Percentiles rank a stretch among this genome's conserved stretches.
These are phyloP conservation scores for Populus nigra DNA, from an alignment of 345 rosid species.

Conservation along the genomic window DNA sequence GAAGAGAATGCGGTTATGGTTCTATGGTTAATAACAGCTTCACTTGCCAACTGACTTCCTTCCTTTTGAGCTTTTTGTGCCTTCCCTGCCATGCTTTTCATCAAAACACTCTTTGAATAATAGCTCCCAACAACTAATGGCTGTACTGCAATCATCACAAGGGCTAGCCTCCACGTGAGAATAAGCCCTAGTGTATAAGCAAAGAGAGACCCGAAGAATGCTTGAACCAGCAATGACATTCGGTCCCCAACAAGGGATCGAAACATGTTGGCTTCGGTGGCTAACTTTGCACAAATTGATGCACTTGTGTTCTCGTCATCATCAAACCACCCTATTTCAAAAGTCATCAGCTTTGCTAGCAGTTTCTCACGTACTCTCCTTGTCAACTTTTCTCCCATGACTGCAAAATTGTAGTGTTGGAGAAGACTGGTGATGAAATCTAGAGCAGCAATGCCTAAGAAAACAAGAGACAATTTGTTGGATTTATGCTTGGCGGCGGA, in stretches of 20 bases:
- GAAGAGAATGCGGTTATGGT: constrained; percentile 72
- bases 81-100: constrained; percentile 59
- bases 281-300: constrained; percentile 57
- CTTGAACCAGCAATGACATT: constrained; percentile 58
- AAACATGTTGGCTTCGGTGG: constrained; percentile 59
- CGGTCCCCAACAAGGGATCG: constrained; percentile 62
- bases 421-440: constrained; percentile 47
- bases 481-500: constrained; percentile 44
- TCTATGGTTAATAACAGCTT: constrained; percentile 65
- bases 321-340: constrained; percentile 68
- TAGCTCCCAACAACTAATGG: constrained; percentile 65
- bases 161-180: constrained; percentile 56
- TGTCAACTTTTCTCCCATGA: constrained; percentile 69
- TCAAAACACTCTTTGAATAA: constrained; percentile 44
- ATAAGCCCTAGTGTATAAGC: constrained; percentile 48
- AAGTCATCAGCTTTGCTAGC: constrained; percentile 55
- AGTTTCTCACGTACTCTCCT: constrained; percentile 55
- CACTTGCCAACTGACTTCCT: constrained; percentile 71
- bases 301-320: constrained; percentile 69
- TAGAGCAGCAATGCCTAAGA: constrained; percentile 53
- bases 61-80: constrained; percentile 63
- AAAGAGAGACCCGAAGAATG: constrained; percentile 50
- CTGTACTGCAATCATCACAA: constrained; percentile 63
- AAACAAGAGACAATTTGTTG: constrained; percentile 43
- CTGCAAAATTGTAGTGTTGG: constrained; percentile 60